A percentile compares a stretch with the other conserved stretches of the same genome.
Conservation (phyloP, 106 monocot genomes). For the Alisma plantagoaquatica region DNA sequence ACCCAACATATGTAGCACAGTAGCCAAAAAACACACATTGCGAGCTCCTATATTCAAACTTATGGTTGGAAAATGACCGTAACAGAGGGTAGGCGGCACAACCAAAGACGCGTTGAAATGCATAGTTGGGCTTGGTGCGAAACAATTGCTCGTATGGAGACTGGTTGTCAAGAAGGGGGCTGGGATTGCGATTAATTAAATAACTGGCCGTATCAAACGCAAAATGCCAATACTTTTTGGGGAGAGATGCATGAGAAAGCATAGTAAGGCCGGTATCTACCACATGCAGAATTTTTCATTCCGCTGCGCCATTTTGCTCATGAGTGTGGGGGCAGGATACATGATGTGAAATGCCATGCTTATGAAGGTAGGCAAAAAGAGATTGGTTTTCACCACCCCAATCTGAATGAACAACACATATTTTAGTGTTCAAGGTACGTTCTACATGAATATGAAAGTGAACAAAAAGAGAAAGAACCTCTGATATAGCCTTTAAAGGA, state of each 20-base stretch:
- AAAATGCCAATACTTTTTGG: constrained; percentile 1
- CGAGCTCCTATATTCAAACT: background rate
- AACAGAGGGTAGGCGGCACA: constrained; percentile 2
- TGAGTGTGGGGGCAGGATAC: constrained; percentile 4
- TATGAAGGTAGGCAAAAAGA: background rate
- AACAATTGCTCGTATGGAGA: background rate
- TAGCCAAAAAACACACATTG: constrained; percentile 8
- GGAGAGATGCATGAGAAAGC: background rate
- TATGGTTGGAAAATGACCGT: background rate
- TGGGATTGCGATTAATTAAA: constrained; percentile 4
- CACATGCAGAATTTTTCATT: constrained; percentile 3
- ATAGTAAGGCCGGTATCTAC: constrained; percentile 7
- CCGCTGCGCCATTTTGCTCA: constrained; percentile 1
- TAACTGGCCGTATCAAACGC: background rate
- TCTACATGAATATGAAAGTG: constrained; percentile 5
- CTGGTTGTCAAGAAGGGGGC: background rate
- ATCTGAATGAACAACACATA: background rate
- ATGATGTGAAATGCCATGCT: constrained; percentile 5
- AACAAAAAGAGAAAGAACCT: background rate
- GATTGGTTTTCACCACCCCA: background rate
- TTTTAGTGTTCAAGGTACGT: background rate
- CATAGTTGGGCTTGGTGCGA: background rate
- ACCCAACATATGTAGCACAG: background rate
- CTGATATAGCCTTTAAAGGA: background rate
- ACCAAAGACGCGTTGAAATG: background rate